Conservation (phyloP, 345 rosid species). For the Theobroma cacao region DNA sequence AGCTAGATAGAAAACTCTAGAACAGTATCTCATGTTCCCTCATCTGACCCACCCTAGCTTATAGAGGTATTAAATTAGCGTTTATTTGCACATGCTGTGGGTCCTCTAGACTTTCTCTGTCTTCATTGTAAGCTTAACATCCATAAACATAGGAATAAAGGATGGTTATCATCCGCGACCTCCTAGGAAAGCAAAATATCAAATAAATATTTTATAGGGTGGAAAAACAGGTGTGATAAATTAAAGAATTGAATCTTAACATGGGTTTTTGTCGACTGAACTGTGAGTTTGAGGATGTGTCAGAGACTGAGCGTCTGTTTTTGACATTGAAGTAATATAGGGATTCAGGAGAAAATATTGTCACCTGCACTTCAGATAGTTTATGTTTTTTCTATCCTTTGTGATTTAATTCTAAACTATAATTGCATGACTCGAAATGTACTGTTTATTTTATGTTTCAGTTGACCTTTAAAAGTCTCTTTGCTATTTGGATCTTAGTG, state of each 20-base stretch:
- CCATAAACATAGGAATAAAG: background rate
- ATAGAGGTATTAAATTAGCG: constrained; percentile 15
- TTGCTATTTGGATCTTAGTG: background rate
- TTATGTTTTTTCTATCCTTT: background rate
- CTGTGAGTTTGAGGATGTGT: constrained; percentile 1
- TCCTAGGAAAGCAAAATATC: constrained; percentile 1
- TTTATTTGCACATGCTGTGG: constrained; percentile 27
- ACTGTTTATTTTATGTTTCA: background rate
- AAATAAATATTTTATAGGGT: background rate
- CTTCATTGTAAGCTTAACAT: background rate
- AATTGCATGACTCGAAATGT: no score
- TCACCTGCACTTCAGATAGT: background rate
- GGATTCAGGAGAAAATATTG: background rate
- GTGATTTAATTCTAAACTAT: background rate
- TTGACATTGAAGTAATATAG: background rate
- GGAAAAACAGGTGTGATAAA: background rate
- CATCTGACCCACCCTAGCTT: background rate
- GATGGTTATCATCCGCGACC: constrained; percentile 3
- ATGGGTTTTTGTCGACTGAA: background rate
- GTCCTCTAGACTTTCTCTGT: background rate
- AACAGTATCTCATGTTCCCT: constrained; percentile 13
- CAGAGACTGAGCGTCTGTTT: background rate
- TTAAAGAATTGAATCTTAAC: background rate
- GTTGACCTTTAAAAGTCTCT: background rate
- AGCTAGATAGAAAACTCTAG: constrained; percentile 10